These are phyloP conservation scores for Anaeromyces robustus DNA, from an alignment of 192 early-diverging fungal species.

Conservation along the genomic window DNA sequence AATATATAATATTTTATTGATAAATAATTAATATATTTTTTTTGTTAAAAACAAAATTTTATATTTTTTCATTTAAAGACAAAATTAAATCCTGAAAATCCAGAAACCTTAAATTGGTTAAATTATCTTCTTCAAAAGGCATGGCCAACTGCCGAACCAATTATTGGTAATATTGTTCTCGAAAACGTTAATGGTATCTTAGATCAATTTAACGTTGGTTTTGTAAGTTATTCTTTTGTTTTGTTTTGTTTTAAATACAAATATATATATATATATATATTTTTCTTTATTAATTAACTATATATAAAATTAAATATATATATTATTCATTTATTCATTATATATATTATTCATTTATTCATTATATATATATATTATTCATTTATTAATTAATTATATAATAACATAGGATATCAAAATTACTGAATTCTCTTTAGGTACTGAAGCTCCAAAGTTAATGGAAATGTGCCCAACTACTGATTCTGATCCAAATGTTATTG, in stretches of 20 bases:
- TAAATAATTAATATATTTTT: too few species aligned
- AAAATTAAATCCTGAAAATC: background rate
- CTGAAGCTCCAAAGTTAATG: background rate
- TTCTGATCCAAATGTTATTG: background rate
- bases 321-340: too few species aligned
- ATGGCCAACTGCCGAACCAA: background rate
- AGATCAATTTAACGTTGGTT: background rate
- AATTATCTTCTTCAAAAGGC: background rate
- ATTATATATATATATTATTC: too few species aligned
- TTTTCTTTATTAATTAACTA: too few species aligned
- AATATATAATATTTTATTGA: too few species aligned
- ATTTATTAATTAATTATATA: too few species aligned
- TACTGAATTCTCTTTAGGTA: background rate
- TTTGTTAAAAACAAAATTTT: too few species aligned
- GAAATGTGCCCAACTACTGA: background rate
- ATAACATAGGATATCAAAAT: background rate
- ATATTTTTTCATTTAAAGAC: background rate
- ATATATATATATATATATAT: too few species aligned
- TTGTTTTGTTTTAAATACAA: too few species aligned
- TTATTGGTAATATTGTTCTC: background rate
- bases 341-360: too few species aligned
- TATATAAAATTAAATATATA: too few species aligned
- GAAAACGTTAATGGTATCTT: background rate
- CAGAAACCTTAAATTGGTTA: background rate
- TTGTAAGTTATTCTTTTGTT: background rate